Evolutionary conservation across 139 green algal genomes (phyloP).

Genomic region (Monoraphidium neglectum): DNA sequence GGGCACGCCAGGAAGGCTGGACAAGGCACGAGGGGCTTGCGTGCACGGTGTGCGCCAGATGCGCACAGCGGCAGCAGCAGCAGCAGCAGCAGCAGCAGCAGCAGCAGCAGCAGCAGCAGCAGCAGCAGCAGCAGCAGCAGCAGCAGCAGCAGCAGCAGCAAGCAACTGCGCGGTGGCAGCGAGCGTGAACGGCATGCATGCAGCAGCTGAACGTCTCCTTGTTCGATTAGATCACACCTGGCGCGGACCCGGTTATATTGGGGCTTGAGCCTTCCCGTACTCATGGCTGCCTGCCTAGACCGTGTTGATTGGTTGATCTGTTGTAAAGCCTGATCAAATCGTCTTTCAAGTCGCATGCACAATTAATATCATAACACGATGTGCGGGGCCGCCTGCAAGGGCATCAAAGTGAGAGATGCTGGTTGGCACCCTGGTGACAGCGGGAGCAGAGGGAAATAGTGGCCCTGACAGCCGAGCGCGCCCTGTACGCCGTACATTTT

Average conservation of each 20-base stretch:
- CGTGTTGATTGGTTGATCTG: background rate
- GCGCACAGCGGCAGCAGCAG: background rate
- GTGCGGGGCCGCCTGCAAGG: background rate
- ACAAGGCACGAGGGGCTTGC: conserved; percentile 6
- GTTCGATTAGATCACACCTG: too few relatives aligned
- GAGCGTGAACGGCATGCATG: too few relatives aligned
- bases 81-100: background rate
- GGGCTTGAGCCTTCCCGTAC: conserved; percentile 47
- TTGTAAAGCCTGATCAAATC: background rate
- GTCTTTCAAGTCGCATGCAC: background rate
- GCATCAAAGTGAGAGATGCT: background rate
- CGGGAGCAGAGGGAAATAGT: too few relatives aligned
- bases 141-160: background rate
- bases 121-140: background rate
- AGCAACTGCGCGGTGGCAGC: too few relatives aligned
- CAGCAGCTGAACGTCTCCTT: too few relatives aligned
- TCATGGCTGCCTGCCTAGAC: conserved; percentile 13
- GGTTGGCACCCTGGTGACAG: too few relatives aligned
- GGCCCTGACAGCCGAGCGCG: too few relatives aligned
- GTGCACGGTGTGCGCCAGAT: background rate
- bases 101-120: background rate
- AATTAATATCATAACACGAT: background rate
- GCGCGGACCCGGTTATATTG: conserved; percentile 71
- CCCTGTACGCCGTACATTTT: too few relatives aligned
- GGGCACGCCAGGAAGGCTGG: background rate